These are phyloP conservation scores for Kluyveromyces nonfermentans DNA, from an alignment of 805 yeast species.

Conservation along the genomic window DNA sequence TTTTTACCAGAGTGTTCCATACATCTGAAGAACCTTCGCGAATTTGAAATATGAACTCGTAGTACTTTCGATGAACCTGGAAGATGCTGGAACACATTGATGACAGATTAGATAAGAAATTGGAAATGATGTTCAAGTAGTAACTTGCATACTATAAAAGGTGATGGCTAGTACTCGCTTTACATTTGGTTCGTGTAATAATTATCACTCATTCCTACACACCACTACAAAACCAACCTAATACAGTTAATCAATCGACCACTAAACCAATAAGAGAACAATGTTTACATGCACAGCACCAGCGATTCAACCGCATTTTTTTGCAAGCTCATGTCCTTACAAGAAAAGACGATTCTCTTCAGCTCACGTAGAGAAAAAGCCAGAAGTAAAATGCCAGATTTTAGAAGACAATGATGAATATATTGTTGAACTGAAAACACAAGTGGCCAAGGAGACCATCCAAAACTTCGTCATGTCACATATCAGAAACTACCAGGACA, in stretches of 20 bases:
- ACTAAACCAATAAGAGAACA: no score
- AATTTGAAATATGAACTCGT: no score
- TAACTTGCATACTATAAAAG: no score
- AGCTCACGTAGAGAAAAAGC: background rate
- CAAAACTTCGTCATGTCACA: slow-evolving; percentile 11
- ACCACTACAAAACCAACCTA: no score
- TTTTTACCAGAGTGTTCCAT: background rate
- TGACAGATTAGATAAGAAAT: no score
- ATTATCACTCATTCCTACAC: no score
- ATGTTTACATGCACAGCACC: slow-evolving; percentile 3
- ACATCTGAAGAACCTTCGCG: background rate
- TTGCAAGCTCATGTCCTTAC: slow-evolving; percentile 1
- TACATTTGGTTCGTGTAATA: no score
- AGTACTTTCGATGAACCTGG: background rate
- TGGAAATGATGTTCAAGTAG: no score
- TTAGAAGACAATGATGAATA: slow-evolving; percentile 11
- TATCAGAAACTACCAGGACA: slow-evolving; percentile 10
- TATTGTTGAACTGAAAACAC: slow-evolving; percentile 14
- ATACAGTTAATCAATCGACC: no score
- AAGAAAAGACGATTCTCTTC: slow-evolving; percentile 1
- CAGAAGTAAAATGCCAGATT: slow-evolving; percentile 8
- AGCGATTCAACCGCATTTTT: background rate
- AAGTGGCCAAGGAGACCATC: slow-evolving; percentile 13
- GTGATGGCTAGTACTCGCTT: no score
- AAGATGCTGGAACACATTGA: background rate